Base-by-base conservation (phyloP, 2,329 filamentous ascomycete genomes). In the Microcyclospora tardicrescens region DNA sequence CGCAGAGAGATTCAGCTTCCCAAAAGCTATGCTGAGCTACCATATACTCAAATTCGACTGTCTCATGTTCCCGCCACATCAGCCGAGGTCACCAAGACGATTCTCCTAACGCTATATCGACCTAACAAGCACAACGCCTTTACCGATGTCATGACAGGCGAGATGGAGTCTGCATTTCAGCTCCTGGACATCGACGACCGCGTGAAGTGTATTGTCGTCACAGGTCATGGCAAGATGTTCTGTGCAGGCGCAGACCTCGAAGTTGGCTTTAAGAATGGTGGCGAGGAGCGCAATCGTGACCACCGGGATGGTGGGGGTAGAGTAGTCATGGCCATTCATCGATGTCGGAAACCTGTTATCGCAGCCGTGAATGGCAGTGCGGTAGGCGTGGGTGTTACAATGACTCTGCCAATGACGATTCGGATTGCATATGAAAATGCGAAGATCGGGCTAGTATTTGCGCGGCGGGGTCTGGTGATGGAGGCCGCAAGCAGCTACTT, bases 361-460 rank as follows among this genome's bases (percentile, higher is more conserved):
- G 69, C 58, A 28, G 72, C 72, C 0, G 58, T 75, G 40, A 65
- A 74, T 44, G 72, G 72, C 34, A 67, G 69, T 16, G 72, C 72
- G 10, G 72, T 74, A 2, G 72, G 72, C 14, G 62, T 75, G 15
- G 72, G 72, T 10, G 73, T 75, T 47, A 76, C 72, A 30, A 71
- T 74, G 68, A 71, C 68, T 0, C 62, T 76, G 10, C 70, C 72
- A 14, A 71, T 71, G 53, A 66, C 65, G 27, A 74, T 76, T 38
- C 64, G 72, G 32, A 61, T 72, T 24, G 67, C 63, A 30, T 74
- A 72, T 46, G 55, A 61, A 31, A 60, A 63, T 10, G 77, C 79
- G 2, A 81, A 80, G 53, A 72, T 85, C 45, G 81, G 81, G 37
- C 83, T 85, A 54, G 79, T 84, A 13, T 87, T 86, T 57, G 68